Base-by-base conservation (phyloP, 208 protist species). In the Crithidia sp. region DNA sequence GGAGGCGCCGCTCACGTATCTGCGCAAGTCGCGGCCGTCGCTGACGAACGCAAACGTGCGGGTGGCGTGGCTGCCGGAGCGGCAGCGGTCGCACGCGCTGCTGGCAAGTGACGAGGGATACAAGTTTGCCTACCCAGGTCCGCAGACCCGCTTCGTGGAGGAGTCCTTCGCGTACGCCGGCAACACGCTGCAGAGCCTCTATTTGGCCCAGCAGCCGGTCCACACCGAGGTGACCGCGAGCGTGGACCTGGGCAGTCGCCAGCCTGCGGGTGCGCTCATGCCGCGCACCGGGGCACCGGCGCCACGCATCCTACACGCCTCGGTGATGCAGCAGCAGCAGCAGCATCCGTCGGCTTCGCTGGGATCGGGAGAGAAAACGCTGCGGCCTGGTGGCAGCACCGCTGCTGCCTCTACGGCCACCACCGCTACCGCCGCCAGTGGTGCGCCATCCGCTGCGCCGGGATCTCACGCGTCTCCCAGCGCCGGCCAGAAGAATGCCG, bases 1-100 rank as follows among this genome's bases (percentile, higher is more conserved):
- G 59, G 90, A 94, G 62, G 83, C 65, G 13, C 92, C 92, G 47
- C 81, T 96, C 43, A 84, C 90, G 19, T 96, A 96, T 73, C 81
- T 96, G 65, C 82, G 84, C 49, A 96, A 96, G 75, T 95, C 89
- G 2, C 79, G 81, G 41, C 85, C 90, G 4, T 82, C 89, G 6
- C 28, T 84, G 52, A 86, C 87, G n/a, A 95, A 91, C 75, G 49
- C 76, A 14, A 90, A 91, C 70, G 85, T 96, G 10, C 92, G 92
- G 12, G 90, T 96, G 7, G 92, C 90, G 40, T 93, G 84, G 82
- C 61, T 93, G 61, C 80, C 86, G 36, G 77, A 88, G 82, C 85
- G 69, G 57, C 77, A 74, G 52, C 81, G 65, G 3, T 43, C 52
- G n/a, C 74, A 79, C 74, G 59, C 80, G n/a, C 79, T 96, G 57